These are phyloP conservation scores for Phytomonas sp. DNA, from an alignment of 208 protist genomes.

Conservation along the genomic window DNA sequence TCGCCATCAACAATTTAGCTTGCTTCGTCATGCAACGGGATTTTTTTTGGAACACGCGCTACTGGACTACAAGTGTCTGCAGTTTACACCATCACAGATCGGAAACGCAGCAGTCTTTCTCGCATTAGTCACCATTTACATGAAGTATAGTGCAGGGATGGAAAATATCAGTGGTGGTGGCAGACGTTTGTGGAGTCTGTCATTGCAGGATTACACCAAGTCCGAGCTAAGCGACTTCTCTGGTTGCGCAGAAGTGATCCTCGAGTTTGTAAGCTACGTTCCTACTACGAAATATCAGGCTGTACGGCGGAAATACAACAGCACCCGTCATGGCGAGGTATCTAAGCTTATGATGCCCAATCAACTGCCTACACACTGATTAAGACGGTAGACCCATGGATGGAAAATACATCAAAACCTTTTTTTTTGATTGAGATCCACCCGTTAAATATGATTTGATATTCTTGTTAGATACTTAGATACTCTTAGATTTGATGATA, in stretches of 20 bases:
- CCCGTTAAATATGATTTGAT: not conserved
- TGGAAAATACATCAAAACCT: constrained; percentile 3
- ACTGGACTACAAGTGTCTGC: constrained; percentile 85
- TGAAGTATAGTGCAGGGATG: constrained; percentile 28
- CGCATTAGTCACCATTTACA: constrained; percentile 53
- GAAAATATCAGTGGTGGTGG: not conserved
- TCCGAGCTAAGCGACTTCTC: constrained; percentile 49
- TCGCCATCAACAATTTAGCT: constrained; percentile 21
- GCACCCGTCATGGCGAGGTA: constrained; percentile 63
- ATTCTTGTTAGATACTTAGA: not conserved
- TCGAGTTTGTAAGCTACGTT: constrained; percentile 71
- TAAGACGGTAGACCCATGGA: constrained; percentile 3
- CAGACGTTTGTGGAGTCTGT: constrained; percentile 42
- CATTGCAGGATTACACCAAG: constrained; percentile 62
- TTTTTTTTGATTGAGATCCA: constrained; percentile 3
- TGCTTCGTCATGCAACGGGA: constrained; percentile 55
- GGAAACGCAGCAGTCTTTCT: constrained; percentile 90
- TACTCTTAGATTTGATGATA: constrained; percentile 1
- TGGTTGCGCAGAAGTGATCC: constrained; percentile 69
- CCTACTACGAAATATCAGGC: constrained; percentile 81
- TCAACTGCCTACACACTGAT: constrained; percentile 27
- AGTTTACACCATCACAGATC: constrained; percentile 91
- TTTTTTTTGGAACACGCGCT: constrained; percentile 85
- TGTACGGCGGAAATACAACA: constrained; percentile 84
- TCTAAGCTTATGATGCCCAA: constrained; percentile 60